Evolutionary conservation across 78 protist genomes (phyloP).

Genomic region (Diacronema lutheri): DNA sequence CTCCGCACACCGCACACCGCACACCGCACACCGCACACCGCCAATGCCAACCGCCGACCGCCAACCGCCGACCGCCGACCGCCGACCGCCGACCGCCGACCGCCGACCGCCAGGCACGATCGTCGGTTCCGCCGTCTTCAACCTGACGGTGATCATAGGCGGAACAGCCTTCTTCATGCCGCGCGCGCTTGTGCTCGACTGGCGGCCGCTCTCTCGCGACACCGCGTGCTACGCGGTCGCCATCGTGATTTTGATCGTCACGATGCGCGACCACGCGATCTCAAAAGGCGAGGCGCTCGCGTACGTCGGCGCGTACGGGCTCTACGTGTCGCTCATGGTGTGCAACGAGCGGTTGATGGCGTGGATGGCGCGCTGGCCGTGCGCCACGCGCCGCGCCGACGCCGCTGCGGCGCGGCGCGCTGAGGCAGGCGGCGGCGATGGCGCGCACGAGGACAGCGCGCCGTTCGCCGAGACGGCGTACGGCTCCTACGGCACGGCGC

Average conservation of each 20-base stretch:
- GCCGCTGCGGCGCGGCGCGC: too few species aligned
- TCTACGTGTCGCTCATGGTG: conserved; percentile 20
- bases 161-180: background rate
- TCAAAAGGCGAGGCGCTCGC: background rate
- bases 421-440: too few species aligned
- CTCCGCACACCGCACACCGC: too few species aligned
- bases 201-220: conserved; percentile 46
- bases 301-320: background rate
- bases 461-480: too few species aligned
- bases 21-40: too few species aligned
- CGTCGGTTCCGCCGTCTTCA: conserved; percentile 43
- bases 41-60: too few species aligned
- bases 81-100: too few species aligned
- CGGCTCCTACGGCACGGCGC: too few species aligned
- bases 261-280: background rate
- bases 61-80: too few species aligned
- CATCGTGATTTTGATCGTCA: background rate
- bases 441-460: too few species aligned
- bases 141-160: conserved; percentile 10
- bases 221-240: background rate
- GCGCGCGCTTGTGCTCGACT: background rate
- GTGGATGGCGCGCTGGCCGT: too few species aligned
- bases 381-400: too few species aligned
- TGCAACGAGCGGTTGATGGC: background rate
- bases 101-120: background rate